phyloP scores from a whole-genome alignment of 2,329 filamentous ascomycete genomes.

The Tolypocladium inflatum region DNA sequence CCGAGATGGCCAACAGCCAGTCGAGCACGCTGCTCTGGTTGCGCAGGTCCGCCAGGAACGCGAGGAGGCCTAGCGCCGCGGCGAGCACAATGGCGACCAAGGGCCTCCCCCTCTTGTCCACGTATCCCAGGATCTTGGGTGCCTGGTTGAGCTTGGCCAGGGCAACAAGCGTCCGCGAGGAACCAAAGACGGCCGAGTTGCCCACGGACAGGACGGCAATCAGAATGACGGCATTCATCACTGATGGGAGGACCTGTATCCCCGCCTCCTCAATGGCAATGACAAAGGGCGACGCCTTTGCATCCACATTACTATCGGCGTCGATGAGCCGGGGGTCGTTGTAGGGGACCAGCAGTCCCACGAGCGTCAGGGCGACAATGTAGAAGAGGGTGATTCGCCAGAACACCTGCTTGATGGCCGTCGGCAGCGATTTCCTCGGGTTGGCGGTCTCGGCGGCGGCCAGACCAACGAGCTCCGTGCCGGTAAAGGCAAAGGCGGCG shows the following conservation, averaged over 20 bases:
- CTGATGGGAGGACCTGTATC: conserved; percentile 69
- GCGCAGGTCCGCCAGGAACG: conserved; percentile 59
- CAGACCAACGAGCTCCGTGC: conserved; percentile 67
- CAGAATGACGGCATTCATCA: conserved; percentile 95
- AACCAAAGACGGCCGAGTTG: conserved; percentile 86
- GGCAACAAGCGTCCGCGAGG: conserved; percentile 80
- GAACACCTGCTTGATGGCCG: conserved; percentile 86
- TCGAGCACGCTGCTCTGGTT: conserved; percentile 56
- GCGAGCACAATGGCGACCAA: conserved; percentile 63
- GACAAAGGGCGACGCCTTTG: conserved; percentile 80
- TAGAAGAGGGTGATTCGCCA: conserved; percentile 93
- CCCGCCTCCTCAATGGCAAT: conserved; percentile 82
- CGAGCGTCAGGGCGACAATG: conserved; percentile 68
- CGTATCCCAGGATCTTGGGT: conserved; percentile 66
- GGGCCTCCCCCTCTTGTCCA: conserved; percentile 74
- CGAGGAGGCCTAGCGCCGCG: conserved; percentile 59
- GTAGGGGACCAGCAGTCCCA: conserved; percentile 76
- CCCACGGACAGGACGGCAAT: conserved; percentile 84
- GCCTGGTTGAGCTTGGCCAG: conserved; percentile 83
- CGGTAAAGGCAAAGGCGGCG: conserved; percentile 67
- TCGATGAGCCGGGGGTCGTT: conserved; percentile 53
- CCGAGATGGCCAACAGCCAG: conserved; percentile 72
- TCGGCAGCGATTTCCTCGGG: conserved; percentile 71
- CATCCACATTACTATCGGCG: conserved; percentile 47
- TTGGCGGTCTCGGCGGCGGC: conserved; percentile 73